Conservation (phyloP, 2,329 filamentous ascomycete species). For the Beauveria sp. region DNA sequence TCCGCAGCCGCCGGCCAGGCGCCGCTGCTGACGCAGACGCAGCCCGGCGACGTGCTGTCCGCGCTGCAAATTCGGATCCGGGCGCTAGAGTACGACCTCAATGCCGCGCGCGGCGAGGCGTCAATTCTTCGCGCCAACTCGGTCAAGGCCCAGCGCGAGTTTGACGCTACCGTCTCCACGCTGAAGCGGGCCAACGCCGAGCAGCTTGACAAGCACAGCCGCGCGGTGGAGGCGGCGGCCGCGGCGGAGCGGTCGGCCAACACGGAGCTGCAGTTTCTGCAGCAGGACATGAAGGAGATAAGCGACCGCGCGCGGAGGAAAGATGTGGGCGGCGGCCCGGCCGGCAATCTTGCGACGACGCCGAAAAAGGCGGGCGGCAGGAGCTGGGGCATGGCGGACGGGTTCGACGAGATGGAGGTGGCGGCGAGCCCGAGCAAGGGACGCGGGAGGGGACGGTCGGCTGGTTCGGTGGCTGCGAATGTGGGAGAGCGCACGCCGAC, state of each 20-base stretch:
- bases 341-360: conserved; percentile 38
- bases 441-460: conserved; percentile 31
- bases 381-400: conserved; percentile 59
- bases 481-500: conserved; percentile 52
- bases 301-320: conserved; percentile 39
- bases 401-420: conserved; percentile 64
- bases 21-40: conserved; percentile 21
- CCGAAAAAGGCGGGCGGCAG: conserved; percentile 45
- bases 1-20: conserved; percentile 21
- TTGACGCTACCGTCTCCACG: conserved; percentile 53
- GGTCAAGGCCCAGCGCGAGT: conserved; percentile 51
- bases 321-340: conserved; percentile 22
- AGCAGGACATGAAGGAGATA: conserved; percentile 61
- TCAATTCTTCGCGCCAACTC: conserved; percentile 67
- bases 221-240: conserved; percentile 55
- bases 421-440: conserved; percentile 46
- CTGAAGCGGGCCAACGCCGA: conserved; percentile 59
- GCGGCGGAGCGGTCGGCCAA: conserved; percentile 57
- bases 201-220: conserved; percentile 54
- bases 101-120: conserved; percentile 61
- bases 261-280: conserved; percentile 65
- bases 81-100: conserved; percentile 48
- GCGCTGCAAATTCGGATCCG: conserved; percentile 45
- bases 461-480: conserved; percentile 34
- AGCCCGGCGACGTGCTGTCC: conserved; percentile 30